These are phyloP conservation scores for Malbranchea zuffiana DNA, from an alignment of 2,329 filamentous ascomycete genomes.

Conservation along the genomic window DNA sequence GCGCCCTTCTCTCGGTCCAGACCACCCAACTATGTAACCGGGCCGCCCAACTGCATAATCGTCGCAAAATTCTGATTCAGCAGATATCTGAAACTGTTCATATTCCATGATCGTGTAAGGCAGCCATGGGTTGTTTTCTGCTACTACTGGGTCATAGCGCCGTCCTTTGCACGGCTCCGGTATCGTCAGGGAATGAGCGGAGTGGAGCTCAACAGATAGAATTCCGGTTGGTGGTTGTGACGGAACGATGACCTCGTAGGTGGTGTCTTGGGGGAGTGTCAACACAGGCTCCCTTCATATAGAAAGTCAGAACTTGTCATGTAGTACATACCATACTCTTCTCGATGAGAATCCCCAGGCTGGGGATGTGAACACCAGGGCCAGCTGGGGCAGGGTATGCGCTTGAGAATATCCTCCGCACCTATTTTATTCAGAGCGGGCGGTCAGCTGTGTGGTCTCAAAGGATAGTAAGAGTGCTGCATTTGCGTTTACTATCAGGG, in stretches of 20 bases:
- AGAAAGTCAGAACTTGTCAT: background rate
- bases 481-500: slow-evolving; percentile 2
- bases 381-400: background rate
- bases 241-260: slow-evolving; percentile 7
- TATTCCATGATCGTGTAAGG: slow-evolving; percentile 9
- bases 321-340: slow-evolving; percentile 4
- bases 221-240: slow-evolving; percentile 9
- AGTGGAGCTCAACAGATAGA: slow-evolving; percentile 3
- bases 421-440: slow-evolving; percentile 4
- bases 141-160: background rate
- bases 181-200: slow-evolving; percentile 1
- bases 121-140: slow-evolving; percentile 4
- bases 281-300: slow-evolving; percentile 1
- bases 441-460: slow-evolving; percentile 1
- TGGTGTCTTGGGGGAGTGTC: background rate
- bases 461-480: background rate
- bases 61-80: slow-evolving; percentile 6
- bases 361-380: slow-evolving; percentile 4
- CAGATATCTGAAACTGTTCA: slow-evolving; percentile 8
- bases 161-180: slow-evolving; percentile 7
- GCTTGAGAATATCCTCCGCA: background rate
- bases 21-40: background rate
- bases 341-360: background rate
- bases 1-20: slow-evolving; percentile 1
- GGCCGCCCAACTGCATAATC: too few relatives aligned